Evolutionary conservation across 805 yeast species (phyloP).

Genomic region (Nakazawaea pomicola): DNA sequence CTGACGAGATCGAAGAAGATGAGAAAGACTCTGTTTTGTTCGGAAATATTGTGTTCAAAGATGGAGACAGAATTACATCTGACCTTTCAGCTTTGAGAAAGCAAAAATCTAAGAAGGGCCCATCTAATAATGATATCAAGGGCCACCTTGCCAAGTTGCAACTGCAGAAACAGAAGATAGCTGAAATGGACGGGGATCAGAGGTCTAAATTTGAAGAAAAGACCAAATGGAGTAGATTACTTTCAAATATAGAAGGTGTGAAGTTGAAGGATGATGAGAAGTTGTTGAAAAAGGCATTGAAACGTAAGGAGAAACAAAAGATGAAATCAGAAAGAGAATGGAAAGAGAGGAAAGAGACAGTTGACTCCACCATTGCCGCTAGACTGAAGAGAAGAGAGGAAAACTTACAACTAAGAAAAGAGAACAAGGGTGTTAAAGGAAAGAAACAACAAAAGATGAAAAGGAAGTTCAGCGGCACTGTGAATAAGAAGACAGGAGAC

Average conservation of each 20-base stretch:
- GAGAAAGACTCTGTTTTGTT: constrained; percentile 52
- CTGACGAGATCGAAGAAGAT: constrained; percentile 28
- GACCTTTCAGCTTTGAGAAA: constrained; percentile 59
- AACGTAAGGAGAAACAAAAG: constrained; percentile 77
- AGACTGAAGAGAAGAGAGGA: constrained; percentile 88
- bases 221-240: constrained; percentile 78
- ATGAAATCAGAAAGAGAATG: constrained; percentile 86
- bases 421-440: constrained; percentile 75
- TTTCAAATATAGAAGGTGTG: constrained; percentile 83
- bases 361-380: constrained; percentile 66
- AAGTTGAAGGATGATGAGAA: constrained; percentile 89
- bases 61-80: constrained; percentile 74
- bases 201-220: constrained; percentile 62
- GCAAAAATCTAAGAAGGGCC: constrained; percentile 68
- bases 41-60: constrained; percentile 77
- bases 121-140: constrained; percentile 76
- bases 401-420: constrained; percentile 79
- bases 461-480: constrained; percentile 52
- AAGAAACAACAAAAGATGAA: constrained; percentile 67
- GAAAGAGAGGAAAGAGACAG: constrained; percentile 82
- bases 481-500: constrained; percentile 31
- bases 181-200: constrained; percentile 53
- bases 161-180: constrained; percentile 61
- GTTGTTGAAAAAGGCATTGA: constrained; percentile 78
- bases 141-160: constrained; percentile 79